phyloP scores from a whole-genome alignment of 2,329 filamentous ascomycete species.

The Claviceps sp. region DNA sequence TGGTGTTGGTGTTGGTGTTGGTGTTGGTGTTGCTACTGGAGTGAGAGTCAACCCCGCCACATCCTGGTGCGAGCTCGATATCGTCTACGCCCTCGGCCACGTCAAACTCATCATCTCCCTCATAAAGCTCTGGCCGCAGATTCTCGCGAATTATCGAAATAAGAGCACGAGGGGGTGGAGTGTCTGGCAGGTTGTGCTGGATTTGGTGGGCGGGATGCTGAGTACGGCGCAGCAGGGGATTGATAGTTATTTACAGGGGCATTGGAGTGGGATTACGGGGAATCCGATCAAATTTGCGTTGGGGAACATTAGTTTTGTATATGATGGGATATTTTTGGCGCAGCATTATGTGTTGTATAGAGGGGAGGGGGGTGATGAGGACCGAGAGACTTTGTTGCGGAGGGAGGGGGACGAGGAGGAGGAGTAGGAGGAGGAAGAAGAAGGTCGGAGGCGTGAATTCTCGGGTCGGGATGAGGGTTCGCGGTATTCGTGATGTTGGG shows the following conservation, averaged over 20 bases:
- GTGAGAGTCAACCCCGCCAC: too few relatives aligned
- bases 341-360: conserved; percentile 79
- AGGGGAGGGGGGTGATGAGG: conserved; percentile 4
- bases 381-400: conserved; percentile 14
- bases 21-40: too few relatives aligned
- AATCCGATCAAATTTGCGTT: conserved; percentile 86
- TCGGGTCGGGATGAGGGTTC: too few relatives aligned
- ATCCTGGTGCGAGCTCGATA: conserved; percentile 48
- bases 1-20: too few relatives aligned
- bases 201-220: conserved; percentile 67
- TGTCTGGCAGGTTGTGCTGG: conserved; percentile 72
- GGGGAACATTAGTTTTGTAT: conserved; percentile 73
- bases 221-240: conserved; percentile 72
- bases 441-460: neutral
- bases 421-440: neutral
- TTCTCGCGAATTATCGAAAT: conserved; percentile 69
- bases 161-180: conserved; percentile 80
- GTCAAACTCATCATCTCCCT: conserved; percentile 82
- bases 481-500: neutral
- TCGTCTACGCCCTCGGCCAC: conserved; percentile 60
- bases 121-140: conserved; percentile 86
- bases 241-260: conserved; percentile 69
- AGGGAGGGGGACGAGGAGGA: conserved; percentile 5
- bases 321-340: conserved; percentile 72
- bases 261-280: conserved; percentile 83